A percentile compares a stretch with the other conserved stretches of the same genome.
These are phyloP conservation scores for Solanum hybrid DNA, from an alignment of 305 asterid genomes.

Conservation along the genomic window DNA sequence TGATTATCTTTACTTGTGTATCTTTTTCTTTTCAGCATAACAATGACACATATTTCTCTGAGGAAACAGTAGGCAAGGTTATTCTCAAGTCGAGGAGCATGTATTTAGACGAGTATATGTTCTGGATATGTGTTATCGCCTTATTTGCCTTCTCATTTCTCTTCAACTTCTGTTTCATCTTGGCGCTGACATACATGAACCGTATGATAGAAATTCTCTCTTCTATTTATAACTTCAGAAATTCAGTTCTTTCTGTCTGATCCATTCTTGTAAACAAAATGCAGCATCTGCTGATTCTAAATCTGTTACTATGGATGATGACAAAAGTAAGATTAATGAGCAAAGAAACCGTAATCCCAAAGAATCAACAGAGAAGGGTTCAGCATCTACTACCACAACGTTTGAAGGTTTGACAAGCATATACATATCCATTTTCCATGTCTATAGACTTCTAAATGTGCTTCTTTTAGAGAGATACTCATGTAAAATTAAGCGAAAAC, in stretches of 20 bases:
- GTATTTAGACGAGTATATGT: slow-evolving; percentile 66
- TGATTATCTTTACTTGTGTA: neutral
- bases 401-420: slow-evolving; percentile 27
- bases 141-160: slow-evolving; percentile 69
- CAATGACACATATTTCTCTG: slow-evolving; percentile 35
- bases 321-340: slow-evolving; percentile 15
- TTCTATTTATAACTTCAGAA: neutral
- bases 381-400: slow-evolving; percentile 26
- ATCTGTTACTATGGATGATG: slow-evolving; percentile 32
- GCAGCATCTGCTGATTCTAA: slow-evolving; percentile 68
- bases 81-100: slow-evolving; percentile 78
- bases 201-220: slow-evolving; percentile 37
- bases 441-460: neutral
- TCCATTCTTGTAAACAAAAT: slow-evolving; percentile 5
- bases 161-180: slow-evolving; percentile 57
- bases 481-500: neutral
- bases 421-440: neutral
- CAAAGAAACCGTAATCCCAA: neutral
- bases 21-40: slow-evolving; percentile 39
- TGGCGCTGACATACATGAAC: slow-evolving; percentile 53
- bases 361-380: slow-evolving; percentile 5
- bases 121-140: slow-evolving; percentile 65
- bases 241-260: slow-evolving; percentile 16
- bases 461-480: neutral
- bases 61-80: slow-evolving; percentile 72